Base-by-base conservation (phyloP, 495 filamentous ascomycete genomes). In the Neurospora sp. region DNA sequence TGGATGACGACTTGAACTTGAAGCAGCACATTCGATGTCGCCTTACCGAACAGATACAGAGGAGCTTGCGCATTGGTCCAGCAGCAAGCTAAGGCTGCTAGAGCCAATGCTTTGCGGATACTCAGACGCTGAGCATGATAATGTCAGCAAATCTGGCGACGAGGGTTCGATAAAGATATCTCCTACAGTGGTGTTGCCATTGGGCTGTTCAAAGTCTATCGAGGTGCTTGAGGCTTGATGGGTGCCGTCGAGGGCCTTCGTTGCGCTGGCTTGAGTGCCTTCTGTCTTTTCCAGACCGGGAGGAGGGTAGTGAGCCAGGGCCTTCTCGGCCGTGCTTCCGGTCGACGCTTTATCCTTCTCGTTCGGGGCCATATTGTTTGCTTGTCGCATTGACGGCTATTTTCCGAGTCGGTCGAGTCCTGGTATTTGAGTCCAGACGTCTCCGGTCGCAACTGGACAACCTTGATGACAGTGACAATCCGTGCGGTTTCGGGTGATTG, bases 21-120 rank as follows among this genome's bases (percentile, higher is more conserved):
- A 38, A 21, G 19, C 19, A 39, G 7, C 19, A 48, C 73, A 5
- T 17, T 17, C 28, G 15, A 8, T 34, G 24, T 2, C 6, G 4
- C 34, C 54, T 62, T 72, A 81, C 79, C 76, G 39, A 78, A 79
- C 38, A 81, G 48, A 69, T 74, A 81, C 38, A 81, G 62, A 2
- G 79, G 79, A 39, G 74, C 76, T 69, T 81, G 79, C 0, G 79
- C 79, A 19, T 72, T 77, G 39, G 72, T 74, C 76, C 76, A 81
- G 78, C 79, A 78, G 21, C 71, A 78, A 11, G 79, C 75, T 19
- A 81, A 73, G 2, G 79, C 78, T 5, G 74, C 69, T 15, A 79
- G 36, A 36, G 79, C 78, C 38, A 78, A 40, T 54, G 74, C 71
- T 13, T 48, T 71, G 69, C 48, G 69, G 24, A 36, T 4, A 39